These are phyloP conservation scores for Holtermannia corniformis DNA, from an alignment of 768 basidiomycete genomes.

Conservation along the genomic window DNA sequence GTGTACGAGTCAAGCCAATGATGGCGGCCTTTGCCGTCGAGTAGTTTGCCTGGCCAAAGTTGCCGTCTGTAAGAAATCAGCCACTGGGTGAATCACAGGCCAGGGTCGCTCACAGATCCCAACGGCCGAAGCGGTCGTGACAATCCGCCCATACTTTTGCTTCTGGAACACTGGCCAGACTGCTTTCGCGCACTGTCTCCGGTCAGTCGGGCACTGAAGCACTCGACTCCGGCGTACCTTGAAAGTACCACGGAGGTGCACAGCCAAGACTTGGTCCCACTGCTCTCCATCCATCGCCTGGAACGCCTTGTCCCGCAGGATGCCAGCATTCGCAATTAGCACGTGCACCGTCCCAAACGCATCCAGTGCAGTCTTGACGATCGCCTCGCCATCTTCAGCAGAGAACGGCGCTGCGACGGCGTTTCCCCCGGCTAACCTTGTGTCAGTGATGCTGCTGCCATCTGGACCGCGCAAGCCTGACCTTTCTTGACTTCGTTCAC, in stretches of 20 bases:
- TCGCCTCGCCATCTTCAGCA: slow-evolving; percentile 80
- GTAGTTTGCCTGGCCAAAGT: slow-evolving; percentile 94
- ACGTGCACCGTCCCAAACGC: slow-evolving; percentile 81
- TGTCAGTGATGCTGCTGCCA: too few species aligned
- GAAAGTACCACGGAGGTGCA: slow-evolving; percentile 85
- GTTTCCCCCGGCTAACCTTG: slow-evolving; percentile 81
- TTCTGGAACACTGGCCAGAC: slow-evolving; percentile 95
- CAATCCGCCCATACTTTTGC: slow-evolving; percentile 90
- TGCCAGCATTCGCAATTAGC: slow-evolving; percentile 85
- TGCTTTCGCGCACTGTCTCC: slow-evolving; percentile 71
- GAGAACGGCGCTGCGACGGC: slow-evolving; percentile 74
- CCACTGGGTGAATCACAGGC: neutral
- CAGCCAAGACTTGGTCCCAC: slow-evolving; percentile 83
- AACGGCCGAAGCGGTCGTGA: slow-evolving; percentile 86
- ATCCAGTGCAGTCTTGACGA: slow-evolving; percentile 76
- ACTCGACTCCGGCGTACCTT: slow-evolving; percentile 49
- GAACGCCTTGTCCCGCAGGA: slow-evolving; percentile 89
- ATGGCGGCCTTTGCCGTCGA: slow-evolving; percentile 88
- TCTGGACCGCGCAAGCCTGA: slow-evolving; percentile 35
- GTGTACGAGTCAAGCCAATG: slow-evolving; percentile 76
- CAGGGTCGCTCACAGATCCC: slow-evolving; percentile 60
- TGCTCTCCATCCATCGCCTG: slow-evolving; percentile 77
- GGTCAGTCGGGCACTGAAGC: neutral
- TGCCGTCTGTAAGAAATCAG: slow-evolving; percentile 58
- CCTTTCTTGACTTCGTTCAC: slow-evolving; percentile 78